phyloP scores from a whole-genome alignment of 1,139 yeast genomes.

The Petasospora fabianii region DNA sequence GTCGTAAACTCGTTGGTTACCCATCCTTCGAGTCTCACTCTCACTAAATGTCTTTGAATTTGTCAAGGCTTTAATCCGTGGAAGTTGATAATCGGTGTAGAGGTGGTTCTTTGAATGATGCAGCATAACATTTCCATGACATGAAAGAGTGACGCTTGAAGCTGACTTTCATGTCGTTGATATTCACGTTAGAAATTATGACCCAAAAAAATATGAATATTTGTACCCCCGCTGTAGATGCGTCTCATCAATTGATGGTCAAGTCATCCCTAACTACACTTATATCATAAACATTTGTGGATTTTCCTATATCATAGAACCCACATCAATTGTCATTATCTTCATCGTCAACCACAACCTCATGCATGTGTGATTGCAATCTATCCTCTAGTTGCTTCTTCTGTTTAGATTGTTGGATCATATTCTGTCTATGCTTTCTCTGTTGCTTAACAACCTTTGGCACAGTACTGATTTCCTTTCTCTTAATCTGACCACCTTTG shows the following conservation, averaged over 20 bases:
- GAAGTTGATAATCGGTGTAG: no score
- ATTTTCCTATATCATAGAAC: constrained; percentile 5
- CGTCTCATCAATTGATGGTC: no score
- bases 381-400: constrained; percentile 23
- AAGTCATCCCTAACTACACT: no score
- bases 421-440: constrained; percentile 58
- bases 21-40: constrained; percentile 35
- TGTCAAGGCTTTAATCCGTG: no score
- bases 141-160: constrained; percentile 2
- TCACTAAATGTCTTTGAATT: constrained; percentile 8
- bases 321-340: not conserved
- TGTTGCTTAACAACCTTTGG: constrained; percentile 67
- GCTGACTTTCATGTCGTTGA: constrained; percentile 1
- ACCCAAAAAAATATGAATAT: not conserved
- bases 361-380: constrained; percentile 3
- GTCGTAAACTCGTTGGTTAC: constrained; percentile 89
- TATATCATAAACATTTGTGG: constrained; percentile 2
- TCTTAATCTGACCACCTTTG: constrained; percentile 56
- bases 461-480: constrained; percentile 83
- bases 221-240: no score
- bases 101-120: no score
- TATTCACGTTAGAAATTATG: constrained; percentile 15
- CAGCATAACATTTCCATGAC: not conserved
- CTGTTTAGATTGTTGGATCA: constrained; percentile 77
- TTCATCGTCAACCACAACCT: constrained; percentile 9